Evolutionary conservation across 768 basidiomycete species (phyloP), one percentile per base, ranked within the genome.

Genomic region (Phylloporus arenicola): DNA sequence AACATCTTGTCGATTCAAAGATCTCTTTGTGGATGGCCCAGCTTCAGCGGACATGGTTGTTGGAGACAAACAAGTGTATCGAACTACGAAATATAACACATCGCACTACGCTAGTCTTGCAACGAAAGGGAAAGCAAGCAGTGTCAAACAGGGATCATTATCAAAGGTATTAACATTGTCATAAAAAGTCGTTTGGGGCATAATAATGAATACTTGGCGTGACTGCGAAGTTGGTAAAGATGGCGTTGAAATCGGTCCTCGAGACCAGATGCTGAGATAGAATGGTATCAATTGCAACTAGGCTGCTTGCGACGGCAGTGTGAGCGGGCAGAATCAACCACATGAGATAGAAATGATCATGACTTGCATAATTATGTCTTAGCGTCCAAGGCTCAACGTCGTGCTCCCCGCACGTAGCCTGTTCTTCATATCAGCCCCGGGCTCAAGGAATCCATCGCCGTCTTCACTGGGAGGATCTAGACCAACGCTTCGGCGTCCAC

Each of bases 1-100:
- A 13, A 91, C 75, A 12, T 75, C 61, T 60, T 92, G 89, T 13
- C 75, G 71, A 63, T 86, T 86, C 50, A 92, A 73, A 16, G 89
- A 92, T 22, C 77, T 79, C 55, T 73, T 70, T 20, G 61, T 43
- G 0, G 64, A 64, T 16, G 67, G 61, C 13, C 55, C 58, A 43
- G 51, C 53, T 24, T 60, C 53, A 3, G 71, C 57, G 8, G 72
- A 65, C 68, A 73, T 70, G 62, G 42, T 17, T 8, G 47, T 20
- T 41, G 22, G 3, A 14, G 40, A 51, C 24, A 53, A 29, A 10
- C 17, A 24, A 42, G 39, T 9, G 5, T 37, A 30, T 33, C 33
- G 22, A 41, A n/a, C 41, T n/a, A 27, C 12, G 25, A 42, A 42
- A 27, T 42, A 42, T 25, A 27, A 42, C 7, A 42, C 41, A 42